These are phyloP conservation scores for Pseudogymnoascus sp. DNA, from an alignment of 2,329 filamentous ascomycete species.

Conservation along the genomic window DNA sequence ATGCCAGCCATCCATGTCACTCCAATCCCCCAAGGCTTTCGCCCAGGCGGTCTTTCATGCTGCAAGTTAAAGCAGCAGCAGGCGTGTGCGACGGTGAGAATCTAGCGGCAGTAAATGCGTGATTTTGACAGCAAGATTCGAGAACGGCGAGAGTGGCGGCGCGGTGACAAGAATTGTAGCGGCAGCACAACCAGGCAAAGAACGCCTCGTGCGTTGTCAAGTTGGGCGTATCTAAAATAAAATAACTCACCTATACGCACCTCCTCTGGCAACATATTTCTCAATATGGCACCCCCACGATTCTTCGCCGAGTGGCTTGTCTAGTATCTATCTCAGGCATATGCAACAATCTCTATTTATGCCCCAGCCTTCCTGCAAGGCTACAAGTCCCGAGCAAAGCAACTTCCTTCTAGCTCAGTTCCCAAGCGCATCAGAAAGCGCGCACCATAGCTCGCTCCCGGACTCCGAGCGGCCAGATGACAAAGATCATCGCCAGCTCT, in stretches of 20 bases:
- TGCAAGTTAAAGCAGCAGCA: not conserved
- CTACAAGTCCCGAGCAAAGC: not conserved
- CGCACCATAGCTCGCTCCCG: not conserved
- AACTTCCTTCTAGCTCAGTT: too few relatives aligned
- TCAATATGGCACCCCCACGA: too few relatives aligned
- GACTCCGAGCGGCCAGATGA: not conserved
- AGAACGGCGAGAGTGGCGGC: not conserved
- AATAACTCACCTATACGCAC: too few relatives aligned
- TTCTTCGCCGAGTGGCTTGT: too few relatives aligned
- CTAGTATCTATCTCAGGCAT: too few relatives aligned
- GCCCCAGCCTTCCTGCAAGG: not conserved
- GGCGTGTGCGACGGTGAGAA: not conserved
- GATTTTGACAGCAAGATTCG: not conserved
- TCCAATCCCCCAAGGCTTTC: not conserved
- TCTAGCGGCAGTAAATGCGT: not conserved
- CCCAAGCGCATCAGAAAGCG: not conserved
- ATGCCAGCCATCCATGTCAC: not conserved
- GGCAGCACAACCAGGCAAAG: not conserved
- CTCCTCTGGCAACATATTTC: too few relatives aligned
- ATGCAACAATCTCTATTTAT: not conserved
- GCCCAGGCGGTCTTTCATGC: not conserved
- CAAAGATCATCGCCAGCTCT: not conserved
- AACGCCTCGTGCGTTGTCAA: not conserved
- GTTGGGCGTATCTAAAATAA: not conserved
- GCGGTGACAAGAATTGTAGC: not conserved